Base-by-base conservation (phyloP, 2,329 filamentous ascomycete genomes). In the Orbilia oligospora region DNA sequence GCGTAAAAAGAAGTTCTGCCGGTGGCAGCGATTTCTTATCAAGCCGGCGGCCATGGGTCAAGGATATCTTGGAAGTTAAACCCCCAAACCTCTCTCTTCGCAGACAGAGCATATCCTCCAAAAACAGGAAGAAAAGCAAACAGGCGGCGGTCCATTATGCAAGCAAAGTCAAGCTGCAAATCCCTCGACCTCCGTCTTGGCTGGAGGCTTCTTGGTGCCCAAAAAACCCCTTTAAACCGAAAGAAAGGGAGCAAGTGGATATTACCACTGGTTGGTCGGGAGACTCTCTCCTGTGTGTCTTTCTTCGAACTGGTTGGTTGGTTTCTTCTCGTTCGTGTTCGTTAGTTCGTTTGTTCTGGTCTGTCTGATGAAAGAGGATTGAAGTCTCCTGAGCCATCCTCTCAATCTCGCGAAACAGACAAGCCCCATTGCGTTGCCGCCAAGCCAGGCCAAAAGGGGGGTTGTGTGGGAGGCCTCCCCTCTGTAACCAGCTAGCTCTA, bases 131-230 rank as follows among this genome's bases (percentile, higher is more conserved):
- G 27, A 71, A 71, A 71, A 71, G 67, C 67, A 71, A 69, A 68
- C 58, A 61, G 30, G 44, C 46, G 30, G 61, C 71, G 46, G 46
- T 64, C 58, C 24, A 61, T 70, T 38, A 56, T 65, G 66, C 48
- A 76, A 66, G 61, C 61, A 73, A 30, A 70, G 38, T 77, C 61
- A 41, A 71, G 30, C 73, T 67, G 66, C 73, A 77, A 77, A 77
- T 77, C 73, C 73, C 73, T 77, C 73, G 67, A 71, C 73, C 67
- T 71, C 73, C 73, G 73, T 71, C 73, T 77, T 71, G 73, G 72
- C 72, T 22, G 38, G n/a, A 46, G 20, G 20, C 24, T 27, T 36
- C 41, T 33, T 44, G 6, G 20, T 20, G 16, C 41, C 18, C 41
- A 9, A 46, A 64, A 49, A 56, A 46, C 67, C 72, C 67, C 36